Conservation (phyloP, 73 alveolate species). For the Effrenium voratum region DNA sequence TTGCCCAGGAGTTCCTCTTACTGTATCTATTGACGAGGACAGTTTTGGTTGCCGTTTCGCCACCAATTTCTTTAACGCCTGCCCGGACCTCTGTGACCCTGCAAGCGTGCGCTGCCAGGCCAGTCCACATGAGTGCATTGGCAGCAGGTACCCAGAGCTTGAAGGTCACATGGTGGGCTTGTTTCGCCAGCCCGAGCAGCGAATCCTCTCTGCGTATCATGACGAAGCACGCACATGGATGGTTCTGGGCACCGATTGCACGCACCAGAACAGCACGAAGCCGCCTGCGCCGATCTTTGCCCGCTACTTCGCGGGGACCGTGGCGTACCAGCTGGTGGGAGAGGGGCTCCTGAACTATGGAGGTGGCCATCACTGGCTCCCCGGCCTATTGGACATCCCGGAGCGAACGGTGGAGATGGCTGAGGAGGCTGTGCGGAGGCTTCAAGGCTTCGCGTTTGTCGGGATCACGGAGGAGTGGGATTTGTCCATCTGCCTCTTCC, state of each 20-base stretch:
- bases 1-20: background rate
- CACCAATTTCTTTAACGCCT: background rate
- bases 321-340: background rate
- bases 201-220: background rate
- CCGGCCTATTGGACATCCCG: conserved; percentile 11
- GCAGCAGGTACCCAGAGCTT: background rate
- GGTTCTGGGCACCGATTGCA: conserved; percentile 20
- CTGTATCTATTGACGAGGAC: background rate
- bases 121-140: conserved; percentile 19
- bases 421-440: too few relatives aligned
- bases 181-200: conserved; percentile 15
- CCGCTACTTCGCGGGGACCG: background rate
- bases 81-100: background rate
- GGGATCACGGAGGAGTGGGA: too few relatives aligned
- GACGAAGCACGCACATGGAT: conserved; percentile 17
- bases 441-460: too few relatives aligned
- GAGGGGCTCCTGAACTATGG: background rate
- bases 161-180: background rate
- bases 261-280: background rate
- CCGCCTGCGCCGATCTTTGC: conserved; percentile 4
- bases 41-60: background rate
- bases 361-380: background rate
- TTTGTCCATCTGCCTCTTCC: too few relatives aligned
- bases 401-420: background rate
- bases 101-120: background rate